Evolutionary conservation across 2,329 filamentous ascomycete species (phyloP), one percentile per base, ranked within the genome.

Genomic region (Fusarium napiforme): DNA sequence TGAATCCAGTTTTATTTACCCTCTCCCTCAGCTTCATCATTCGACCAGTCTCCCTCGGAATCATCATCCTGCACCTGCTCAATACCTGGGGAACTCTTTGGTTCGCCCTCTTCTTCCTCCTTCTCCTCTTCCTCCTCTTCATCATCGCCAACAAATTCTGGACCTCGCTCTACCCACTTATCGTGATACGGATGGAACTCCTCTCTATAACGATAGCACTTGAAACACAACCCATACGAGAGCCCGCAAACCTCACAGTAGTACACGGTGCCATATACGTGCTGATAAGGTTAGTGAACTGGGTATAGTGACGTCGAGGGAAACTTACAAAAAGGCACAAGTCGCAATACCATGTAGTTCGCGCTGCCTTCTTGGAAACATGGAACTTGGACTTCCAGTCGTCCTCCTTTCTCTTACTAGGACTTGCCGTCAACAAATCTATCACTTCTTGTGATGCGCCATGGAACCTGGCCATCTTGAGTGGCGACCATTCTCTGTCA

Each of bases 301-400:
- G 18, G 5, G 7, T 28, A 8, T 6, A 53, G 3, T 12, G 1
- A 7, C 7, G 7, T 7, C 4, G 3, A 21, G 9, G 7, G 7
- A 21, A 3, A 39, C 50, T 53, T 7, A 53, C 50, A 53, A 28
- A 39, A 7, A n/a, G 50, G 19, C 34, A 53, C 14, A 28, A 28
- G 32, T 53, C 50, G 19, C 50, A 53, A 36, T 9, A 16, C 34
- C 50, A 28, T 21, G 23, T n/a, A 40, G 19, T 32, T 19, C 26
- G 37, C 10, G 11, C 52, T 11, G 36, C 52, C 16, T 30, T 56
- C 16, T 56, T 56, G 8, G 52, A 56, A 19, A n/a, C 6, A 56
- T 56, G 52, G 4, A 43, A 42, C 36, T 23, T 32, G 11, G 36
- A 30, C 26, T 56, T 43, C 52, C 52, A 56, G 19, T 56, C 37